Evolutionary conservation across 2,329 filamentous ascomycete species (phyloP).

Genomic region (Sporothrix schenckii): DNA sequence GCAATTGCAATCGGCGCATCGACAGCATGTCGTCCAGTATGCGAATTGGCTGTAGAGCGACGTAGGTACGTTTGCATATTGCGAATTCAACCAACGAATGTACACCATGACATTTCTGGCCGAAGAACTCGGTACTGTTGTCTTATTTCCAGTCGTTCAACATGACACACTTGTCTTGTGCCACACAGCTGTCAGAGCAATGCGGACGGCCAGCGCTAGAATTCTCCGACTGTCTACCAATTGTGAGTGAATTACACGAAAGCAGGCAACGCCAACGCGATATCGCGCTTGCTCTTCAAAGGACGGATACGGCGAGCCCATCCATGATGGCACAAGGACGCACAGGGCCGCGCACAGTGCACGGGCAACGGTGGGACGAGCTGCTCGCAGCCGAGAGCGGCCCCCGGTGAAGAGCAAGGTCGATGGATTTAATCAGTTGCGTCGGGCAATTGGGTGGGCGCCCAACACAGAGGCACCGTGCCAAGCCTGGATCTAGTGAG

Average conservation of each 20-base stretch:
- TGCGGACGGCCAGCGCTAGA: neutral
- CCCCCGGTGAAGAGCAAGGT: neutral
- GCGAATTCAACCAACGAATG: neutral
- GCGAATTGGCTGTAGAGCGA: no score
- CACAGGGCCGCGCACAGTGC: neutral
- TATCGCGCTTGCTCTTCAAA: neutral
- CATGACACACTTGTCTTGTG: conserved; percentile 16
- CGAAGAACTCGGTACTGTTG: neutral
- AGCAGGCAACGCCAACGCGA: neutral
- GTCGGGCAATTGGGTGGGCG: conserved; percentile 6
- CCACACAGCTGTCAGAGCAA: neutral
- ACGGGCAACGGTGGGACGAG: conserved; percentile 3
- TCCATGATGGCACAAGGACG: neutral
- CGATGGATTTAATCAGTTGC: neutral
- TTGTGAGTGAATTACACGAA: neutral
- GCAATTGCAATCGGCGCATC: no score
- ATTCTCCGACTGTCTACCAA: conserved; percentile 5
- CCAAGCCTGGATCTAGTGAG: neutral
- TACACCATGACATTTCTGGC: neutral
- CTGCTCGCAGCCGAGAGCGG: conserved; percentile 18
- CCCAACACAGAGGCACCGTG: conserved; percentile 2
- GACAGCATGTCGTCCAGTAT: no score
- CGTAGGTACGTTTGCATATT: no score
- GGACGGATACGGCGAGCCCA: neutral
- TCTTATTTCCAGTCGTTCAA: neutral